Conservation (phyloP, 257 asterid species). For the Nicotiana otophora region DNA sequence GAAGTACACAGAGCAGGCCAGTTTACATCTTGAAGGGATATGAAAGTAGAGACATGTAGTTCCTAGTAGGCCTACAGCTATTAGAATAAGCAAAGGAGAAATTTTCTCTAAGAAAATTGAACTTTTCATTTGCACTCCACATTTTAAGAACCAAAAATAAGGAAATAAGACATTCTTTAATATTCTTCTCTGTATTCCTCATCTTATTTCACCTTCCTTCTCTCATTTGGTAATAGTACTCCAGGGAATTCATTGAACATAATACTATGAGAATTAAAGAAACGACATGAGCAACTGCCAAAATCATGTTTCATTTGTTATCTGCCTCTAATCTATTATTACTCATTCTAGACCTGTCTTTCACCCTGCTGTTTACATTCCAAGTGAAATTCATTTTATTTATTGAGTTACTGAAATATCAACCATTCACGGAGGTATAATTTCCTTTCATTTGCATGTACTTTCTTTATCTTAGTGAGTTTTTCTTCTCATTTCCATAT, state of each 20-base stretch:
- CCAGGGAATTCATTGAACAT: not conserved
- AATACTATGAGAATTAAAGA: not conserved
- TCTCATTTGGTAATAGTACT: not conserved
- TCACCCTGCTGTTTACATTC: not conserved
- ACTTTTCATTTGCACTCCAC: not conserved
- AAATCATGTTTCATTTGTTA: not conserved
- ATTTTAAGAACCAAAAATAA: not conserved
- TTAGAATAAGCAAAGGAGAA: not conserved
- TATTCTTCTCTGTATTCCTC: not conserved
- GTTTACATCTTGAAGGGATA: not conserved
- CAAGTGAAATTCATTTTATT: not conserved
- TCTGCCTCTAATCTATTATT: not conserved
- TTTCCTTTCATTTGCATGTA: no score
- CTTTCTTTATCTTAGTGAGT: no score
- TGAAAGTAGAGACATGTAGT: not conserved
- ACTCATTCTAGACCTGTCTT: not conserved
- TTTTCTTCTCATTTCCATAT: no score
- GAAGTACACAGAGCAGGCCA: not conserved
- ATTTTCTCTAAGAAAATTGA: not conserved
- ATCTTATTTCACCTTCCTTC: not conserved
- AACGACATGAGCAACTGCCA: not conserved
- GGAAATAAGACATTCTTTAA: not conserved
- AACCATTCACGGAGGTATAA: not conserved
- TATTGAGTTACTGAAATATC: not conserved
- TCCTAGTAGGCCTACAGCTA: no score